phyloP scores from a whole-genome alignment of 2,329 filamentous ascomycete species.

The Pleomassaria siparia region DNA sequence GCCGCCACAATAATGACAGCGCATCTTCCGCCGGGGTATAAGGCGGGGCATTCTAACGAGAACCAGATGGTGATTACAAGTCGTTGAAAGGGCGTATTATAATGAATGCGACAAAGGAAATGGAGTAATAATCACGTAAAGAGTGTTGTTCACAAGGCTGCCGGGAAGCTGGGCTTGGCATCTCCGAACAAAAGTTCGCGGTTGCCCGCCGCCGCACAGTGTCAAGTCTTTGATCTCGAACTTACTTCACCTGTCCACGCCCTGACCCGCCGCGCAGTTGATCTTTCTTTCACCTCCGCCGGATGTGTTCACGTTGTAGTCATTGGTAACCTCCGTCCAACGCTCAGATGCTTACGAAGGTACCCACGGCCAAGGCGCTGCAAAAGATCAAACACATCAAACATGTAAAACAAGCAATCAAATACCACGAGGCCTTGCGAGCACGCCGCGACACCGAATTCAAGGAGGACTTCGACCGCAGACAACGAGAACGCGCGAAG shows the following conservation, averaged over 20 bases:
- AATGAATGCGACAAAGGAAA: neutral
- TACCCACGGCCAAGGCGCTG: conserved; percentile 30
- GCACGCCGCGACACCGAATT: conserved; percentile 21
- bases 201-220: neutral
- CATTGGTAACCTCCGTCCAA: conserved; percentile 40
- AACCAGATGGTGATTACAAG: neutral
- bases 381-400: conserved; percentile 41
- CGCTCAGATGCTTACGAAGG: conserved; percentile 58
- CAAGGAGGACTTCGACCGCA: neutral
- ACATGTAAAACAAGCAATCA: conserved; percentile 45
- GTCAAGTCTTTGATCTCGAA: neutral
- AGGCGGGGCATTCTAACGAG: conserved; percentile 30
- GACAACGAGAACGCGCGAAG: neutral
- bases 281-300: neutral
- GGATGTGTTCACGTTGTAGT: neutral
- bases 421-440: conserved; percentile 23
- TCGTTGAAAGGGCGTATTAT: neutral
- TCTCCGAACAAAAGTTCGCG: neutral
- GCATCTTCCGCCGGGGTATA: conserved; percentile 33
- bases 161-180: too few relatives aligned
- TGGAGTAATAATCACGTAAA: too few relatives aligned
- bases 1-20: conserved; percentile 39
- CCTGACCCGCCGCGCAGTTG: neutral
- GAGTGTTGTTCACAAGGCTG: too few relatives aligned
- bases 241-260: neutral